Evolutionary conservation across 768 basidiomycete genomes (phyloP).

Genomic region (Suillus clintonianus): DNA sequence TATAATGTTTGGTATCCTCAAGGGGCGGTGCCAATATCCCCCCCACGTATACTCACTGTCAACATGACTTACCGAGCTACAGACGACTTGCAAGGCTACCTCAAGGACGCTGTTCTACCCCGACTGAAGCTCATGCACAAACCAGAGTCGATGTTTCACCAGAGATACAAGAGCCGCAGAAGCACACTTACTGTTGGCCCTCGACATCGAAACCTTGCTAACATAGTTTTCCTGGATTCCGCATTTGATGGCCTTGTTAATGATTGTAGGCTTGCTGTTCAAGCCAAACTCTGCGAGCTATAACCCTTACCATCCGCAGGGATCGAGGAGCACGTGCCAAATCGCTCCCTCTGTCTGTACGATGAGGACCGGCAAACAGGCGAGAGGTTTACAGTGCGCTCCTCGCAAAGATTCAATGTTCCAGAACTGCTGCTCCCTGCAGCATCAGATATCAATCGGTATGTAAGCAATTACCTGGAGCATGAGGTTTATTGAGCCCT

Average conservation of each 20-base stretch:
- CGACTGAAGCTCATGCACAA: conserved; percentile 29
- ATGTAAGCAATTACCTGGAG: background rate
- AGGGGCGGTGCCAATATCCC: background rate
- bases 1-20: background rate
- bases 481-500: background rate
- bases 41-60: background rate
- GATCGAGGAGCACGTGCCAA: conserved; percentile 29
- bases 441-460: conserved; percentile 35
- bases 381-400: conserved; percentile 34
- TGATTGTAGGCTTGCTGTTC: conserved; percentile 21
- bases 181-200: conserved; percentile 36
- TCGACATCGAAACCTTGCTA: conserved; percentile 31
- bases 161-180: conserved; percentile 36
- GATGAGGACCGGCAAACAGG: conserved; percentile 29
- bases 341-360: conserved; percentile 24
- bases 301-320: conserved; percentile 18
- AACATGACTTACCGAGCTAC: conserved; percentile 30
- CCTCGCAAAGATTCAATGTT: conserved; percentile 30
- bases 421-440: conserved; percentile 24
- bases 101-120: conserved; percentile 35
- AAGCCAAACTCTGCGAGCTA: background rate
- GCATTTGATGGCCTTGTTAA: conserved; percentile 29
- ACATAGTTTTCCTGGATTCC: conserved; percentile 28
- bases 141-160: conserved; percentile 18
- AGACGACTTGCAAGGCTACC: conserved; percentile 36